Percentiles rank a stretch among this genome's conserved stretches.
Evolutionary conservation across 2,329 filamentous ascomycete species (phyloP).

Genomic region (Aspergillus tamarii): DNA sequence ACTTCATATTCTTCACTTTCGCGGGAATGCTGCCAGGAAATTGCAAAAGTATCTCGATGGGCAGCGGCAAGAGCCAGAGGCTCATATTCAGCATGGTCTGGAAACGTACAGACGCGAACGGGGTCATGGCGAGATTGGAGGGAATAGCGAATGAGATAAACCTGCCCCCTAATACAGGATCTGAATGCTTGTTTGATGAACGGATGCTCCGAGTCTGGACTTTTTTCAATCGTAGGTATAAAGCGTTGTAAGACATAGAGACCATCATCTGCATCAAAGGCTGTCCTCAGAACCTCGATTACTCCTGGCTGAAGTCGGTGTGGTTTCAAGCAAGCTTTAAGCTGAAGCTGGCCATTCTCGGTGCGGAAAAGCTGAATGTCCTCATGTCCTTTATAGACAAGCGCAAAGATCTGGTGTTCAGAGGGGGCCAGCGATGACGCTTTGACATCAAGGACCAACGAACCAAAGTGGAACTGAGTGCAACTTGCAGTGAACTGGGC

Average conservation of each 20-base stretch:
- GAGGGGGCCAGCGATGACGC: slow-evolving; percentile 36
- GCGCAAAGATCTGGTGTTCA: slow-evolving; percentile 23
- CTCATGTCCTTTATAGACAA: slow-evolving; percentile 35
- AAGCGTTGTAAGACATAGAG: slow-evolving; percentile 40
- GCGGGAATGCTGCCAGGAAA: slow-evolving; percentile 39
- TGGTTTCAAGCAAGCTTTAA: slow-evolving; percentile 22
- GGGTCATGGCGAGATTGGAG: slow-evolving; percentile 16
- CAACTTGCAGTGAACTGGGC: slow-evolving; percentile 37
- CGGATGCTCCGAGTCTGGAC: slow-evolving; percentile 28
- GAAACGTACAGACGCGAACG: slow-evolving; percentile 33
- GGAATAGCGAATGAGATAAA: slow-evolving; percentile 35
- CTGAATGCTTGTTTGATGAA: slow-evolving; percentile 39
- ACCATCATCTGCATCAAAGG: slow-evolving; percentile 24
- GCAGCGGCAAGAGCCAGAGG: slow-evolving; percentile 34
- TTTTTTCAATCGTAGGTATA: slow-evolving; percentile 27
- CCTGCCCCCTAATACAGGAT: slow-evolving; percentile 22
- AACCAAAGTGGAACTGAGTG: slow-evolving; percentile 31
- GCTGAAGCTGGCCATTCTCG: slow-evolving; percentile 20
- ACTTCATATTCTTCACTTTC: slow-evolving; percentile 30
- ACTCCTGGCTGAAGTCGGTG: slow-evolving; percentile 30
- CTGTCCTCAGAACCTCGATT: slow-evolving; percentile 37
- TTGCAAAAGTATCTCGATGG: slow-evolving; percentile 33
- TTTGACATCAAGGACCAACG: slow-evolving; percentile 32
- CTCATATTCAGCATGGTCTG: slow-evolving; percentile 31
- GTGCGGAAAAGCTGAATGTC: slow-evolving; percentile 33